Percentiles rank a stretch among this genome's conserved stretches.
Evolutionary conservation across 371 early-diverging fungal genomes (phyloP).

Genomic region (Rhizopus delemar): DNA sequence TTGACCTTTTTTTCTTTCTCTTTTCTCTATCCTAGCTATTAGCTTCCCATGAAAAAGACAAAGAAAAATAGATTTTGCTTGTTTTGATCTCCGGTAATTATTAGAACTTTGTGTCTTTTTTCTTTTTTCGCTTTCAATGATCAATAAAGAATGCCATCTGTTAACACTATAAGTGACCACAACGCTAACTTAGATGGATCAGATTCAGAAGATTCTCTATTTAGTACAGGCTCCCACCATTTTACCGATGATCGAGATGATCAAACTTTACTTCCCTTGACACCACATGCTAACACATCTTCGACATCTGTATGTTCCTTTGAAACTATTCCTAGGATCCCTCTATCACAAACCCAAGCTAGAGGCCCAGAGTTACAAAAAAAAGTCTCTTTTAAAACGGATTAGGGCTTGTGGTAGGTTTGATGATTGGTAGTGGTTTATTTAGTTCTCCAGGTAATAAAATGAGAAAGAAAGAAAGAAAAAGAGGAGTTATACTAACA

Average conservation of each 20-base stretch:
- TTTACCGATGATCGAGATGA: conserved; percentile 39
- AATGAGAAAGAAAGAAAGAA: conserved; percentile 40
- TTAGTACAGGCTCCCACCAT: conserved; percentile 29
- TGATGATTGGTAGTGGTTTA: conserved; percentile 87
- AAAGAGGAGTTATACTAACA: conserved; percentile 23
- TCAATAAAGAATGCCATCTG: background rate
- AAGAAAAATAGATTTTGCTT: conserved; percentile 17
- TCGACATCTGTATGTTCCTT: conserved; percentile 50
- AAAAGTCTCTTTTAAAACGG: conserved; percentile 72
- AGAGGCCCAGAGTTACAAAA: conserved; percentile 61
- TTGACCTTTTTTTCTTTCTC: background rate
- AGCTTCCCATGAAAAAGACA: conserved; percentile 14
- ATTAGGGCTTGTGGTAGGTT: conserved; percentile 70
- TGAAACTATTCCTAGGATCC: conserved; percentile 61
- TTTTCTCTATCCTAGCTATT: background rate
- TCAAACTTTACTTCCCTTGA: conserved; percentile 37
- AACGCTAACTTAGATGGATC: conserved; percentile 6
- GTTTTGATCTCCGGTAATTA: conserved; percentile 39
- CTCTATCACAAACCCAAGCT: conserved; percentile 49
- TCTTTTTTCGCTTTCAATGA: background rate
- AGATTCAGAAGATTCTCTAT: conserved; percentile 29
- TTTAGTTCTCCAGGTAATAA: conserved; percentile 76
- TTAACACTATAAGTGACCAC: background rate
- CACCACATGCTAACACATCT: conserved; percentile 38
- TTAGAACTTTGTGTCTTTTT: background rate